Conservation (phyloP, 805 yeast species). For the Nakazawaea ishiwadae region DNA sequence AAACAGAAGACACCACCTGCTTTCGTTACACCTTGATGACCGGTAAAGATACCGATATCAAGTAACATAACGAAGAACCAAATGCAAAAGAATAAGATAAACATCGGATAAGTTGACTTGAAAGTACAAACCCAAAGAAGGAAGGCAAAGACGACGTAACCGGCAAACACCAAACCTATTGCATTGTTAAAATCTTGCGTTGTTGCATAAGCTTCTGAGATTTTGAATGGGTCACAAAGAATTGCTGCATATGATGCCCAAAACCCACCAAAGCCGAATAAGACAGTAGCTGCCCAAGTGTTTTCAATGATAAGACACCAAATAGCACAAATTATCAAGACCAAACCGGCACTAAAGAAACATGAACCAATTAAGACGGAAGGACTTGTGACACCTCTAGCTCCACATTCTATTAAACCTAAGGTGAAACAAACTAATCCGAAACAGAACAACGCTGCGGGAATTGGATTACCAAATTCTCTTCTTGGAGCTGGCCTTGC, state of each 20-base stretch:
- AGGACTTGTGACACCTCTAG: conserved; percentile 37
- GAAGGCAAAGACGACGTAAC: conserved; percentile 49
- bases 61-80: conserved; percentile 42
- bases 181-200: conserved; percentile 29
- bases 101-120: conserved; percentile 41
- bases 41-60: conserved; percentile 38
- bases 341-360: conserved; percentile 45
- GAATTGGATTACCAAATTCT: conserved; percentile 43
- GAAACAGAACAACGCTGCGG: conserved; percentile 48
- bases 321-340: conserved; percentile 45
- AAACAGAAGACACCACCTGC: conserved; percentile 49
- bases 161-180: conserved; percentile 42
- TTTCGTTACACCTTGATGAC: conserved; percentile 25
- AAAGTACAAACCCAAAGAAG: conserved; percentile 40
- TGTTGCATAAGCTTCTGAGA: conserved; percentile 31
- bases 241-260: conserved; percentile 48
- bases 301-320: conserved; percentile 48
- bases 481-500: conserved; percentile 22
- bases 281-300: conserved; percentile 52
- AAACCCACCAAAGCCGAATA: conserved; percentile 51
- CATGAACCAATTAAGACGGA: conserved; percentile 41
- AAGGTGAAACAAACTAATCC: conserved; percentile 41
- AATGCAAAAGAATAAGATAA: conserved; percentile 34
- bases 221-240: conserved; percentile 38
- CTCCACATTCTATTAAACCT: conserved; percentile 42